Evolutionary conservation across 73 alveolate genomes (phyloP), one percentile per base, ranked within the genome.

Genomic region (Urostyla sp.): DNA sequence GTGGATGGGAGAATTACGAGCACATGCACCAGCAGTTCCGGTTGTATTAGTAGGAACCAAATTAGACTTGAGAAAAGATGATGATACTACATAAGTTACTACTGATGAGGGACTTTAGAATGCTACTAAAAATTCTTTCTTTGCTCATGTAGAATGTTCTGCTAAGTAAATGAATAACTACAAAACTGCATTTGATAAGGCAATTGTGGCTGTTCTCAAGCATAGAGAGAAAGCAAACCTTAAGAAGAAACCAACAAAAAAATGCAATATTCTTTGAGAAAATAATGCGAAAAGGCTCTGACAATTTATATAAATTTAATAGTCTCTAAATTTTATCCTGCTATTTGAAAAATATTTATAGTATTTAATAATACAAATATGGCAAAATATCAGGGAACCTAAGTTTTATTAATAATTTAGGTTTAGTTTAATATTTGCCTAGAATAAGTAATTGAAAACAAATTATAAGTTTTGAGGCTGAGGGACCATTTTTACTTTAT

Each of bases 1-100:
- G 75, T 91, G 97, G 97, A 52, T 60, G 32, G 89, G 89, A 27
- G 97, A 91, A 60, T 37, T 91, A 13, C 60, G 88, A 37, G 45
- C 85, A 34, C n/a, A 83, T 58, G 67, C 86, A 55, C 74, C 58
- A 23, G 35, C 82, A 21, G 90, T 82, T 28, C 93, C 97, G 13
- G 75, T 81, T 31, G 66, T 87, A 0, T 44, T 91, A 38, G 94
- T 91, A 4, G 97, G 97, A 10, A 91, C 92, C 51, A 91, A 91
- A 56, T 38, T 75, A 21, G 97, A 91, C 58, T 37, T 87, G 90
- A 80, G 91, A 56, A 59, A 51, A 4, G 55, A 45, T 1, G 75
- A 28, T 43, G 44, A 44, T 44, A 7, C 63, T 31, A 11, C 80
- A 37, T 18, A 18, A 21, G 66, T 66, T 11, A 52, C 85, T 2